phyloP scores from a whole-genome alignment of 2,329 filamentous ascomycete genomes.

The Paramyrothecium roridum region DNA sequence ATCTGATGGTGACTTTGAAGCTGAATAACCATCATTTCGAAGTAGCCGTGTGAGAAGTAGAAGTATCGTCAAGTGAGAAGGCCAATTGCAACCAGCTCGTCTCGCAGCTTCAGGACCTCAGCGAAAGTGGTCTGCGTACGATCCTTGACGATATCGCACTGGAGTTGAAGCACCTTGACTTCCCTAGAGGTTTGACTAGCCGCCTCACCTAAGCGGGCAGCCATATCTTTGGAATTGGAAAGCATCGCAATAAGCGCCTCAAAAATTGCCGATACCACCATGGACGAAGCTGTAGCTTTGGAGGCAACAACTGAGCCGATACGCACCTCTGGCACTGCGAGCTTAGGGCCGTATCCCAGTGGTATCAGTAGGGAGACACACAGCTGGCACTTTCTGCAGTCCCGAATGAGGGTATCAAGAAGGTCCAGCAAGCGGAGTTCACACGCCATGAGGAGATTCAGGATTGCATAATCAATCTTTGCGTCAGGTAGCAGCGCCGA shows the following conservation, averaged over 20 bases:
- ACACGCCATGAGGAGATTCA: slow-evolving; percentile 32
- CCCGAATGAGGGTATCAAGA: slow-evolving; percentile 28
- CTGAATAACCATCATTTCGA: too few relatives aligned
- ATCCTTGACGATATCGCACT: slow-evolving; percentile 21
- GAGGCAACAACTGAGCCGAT: slow-evolving; percentile 35
- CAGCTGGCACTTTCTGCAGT: slow-evolving; percentile 26
- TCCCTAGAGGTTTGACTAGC: slow-evolving; percentile 9
- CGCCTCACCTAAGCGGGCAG: slow-evolving; percentile 4
- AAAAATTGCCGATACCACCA: slow-evolving; percentile 26
- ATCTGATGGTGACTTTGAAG: too few relatives aligned
- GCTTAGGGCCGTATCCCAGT: slow-evolving; percentile 21
- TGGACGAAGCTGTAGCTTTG: slow-evolving; percentile 24
- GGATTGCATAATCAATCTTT: slow-evolving; percentile 28
- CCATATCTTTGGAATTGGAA: slow-evolving; percentile 10
- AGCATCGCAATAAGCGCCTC: slow-evolving; percentile 24
- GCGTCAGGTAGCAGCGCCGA: slow-evolving; percentile 8
- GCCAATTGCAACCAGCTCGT: background rate
- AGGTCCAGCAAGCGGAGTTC: slow-evolving; percentile 33
- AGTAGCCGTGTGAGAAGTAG: too few relatives aligned
- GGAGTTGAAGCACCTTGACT: slow-evolving; percentile 16
- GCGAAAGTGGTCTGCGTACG: slow-evolving; percentile 13
- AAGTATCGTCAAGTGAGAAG: background rate
- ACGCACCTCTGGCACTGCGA: slow-evolving; percentile 35
- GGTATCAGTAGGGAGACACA: slow-evolving; percentile 20
- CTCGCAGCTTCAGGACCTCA: slow-evolving; percentile 9